phyloP scores from a whole-genome alignment of 1,284 basidiomycete genomes.

The Puccinia coronata region DNA sequence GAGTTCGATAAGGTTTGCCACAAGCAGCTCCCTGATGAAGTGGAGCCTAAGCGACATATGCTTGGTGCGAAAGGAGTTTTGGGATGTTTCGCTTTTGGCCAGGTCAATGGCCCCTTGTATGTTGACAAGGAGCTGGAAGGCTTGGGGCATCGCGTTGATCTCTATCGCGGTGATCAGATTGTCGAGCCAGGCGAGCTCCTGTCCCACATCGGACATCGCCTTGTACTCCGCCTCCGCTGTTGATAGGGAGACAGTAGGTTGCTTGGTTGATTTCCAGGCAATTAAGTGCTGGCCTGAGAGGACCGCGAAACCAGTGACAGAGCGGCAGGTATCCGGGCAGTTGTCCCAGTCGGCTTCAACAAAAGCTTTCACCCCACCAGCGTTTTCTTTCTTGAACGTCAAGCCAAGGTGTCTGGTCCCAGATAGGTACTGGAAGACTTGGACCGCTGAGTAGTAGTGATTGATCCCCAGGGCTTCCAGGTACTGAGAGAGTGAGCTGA shows the following conservation, averaged over 20 bases:
- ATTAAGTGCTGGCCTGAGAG: neutral
- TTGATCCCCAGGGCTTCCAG: neutral
- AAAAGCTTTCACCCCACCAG: neutral
- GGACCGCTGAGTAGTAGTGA: neutral
- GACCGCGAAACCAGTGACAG: neutral
- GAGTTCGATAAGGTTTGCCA: too few relatives aligned
- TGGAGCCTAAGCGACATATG: neutral
- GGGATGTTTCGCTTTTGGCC: neutral
- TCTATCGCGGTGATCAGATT: neutral
- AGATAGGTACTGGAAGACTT: neutral
- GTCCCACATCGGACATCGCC: conserved; percentile 61
- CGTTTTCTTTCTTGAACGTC: neutral
- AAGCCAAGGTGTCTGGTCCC: neutral
- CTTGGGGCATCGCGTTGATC: neutral
- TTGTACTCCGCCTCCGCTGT: conserved; percentile 19
- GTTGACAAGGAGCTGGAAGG: neutral
- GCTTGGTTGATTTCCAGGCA: neutral
- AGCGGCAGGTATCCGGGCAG: neutral
- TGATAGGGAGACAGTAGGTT: conserved; percentile 2
- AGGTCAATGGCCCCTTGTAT: neutral
- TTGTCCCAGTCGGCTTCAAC: neutral
- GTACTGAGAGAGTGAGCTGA: neutral
- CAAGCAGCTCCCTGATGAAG: neutral
- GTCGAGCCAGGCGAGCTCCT: conserved; percentile 60
- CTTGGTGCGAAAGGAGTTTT: neutral